A percentile compares a stretch with the other conserved stretches of the same genome.
Evolutionary conservation across 768 basidiomycete species (phyloP).

Genomic region (Lactifluus volemus): DNA sequence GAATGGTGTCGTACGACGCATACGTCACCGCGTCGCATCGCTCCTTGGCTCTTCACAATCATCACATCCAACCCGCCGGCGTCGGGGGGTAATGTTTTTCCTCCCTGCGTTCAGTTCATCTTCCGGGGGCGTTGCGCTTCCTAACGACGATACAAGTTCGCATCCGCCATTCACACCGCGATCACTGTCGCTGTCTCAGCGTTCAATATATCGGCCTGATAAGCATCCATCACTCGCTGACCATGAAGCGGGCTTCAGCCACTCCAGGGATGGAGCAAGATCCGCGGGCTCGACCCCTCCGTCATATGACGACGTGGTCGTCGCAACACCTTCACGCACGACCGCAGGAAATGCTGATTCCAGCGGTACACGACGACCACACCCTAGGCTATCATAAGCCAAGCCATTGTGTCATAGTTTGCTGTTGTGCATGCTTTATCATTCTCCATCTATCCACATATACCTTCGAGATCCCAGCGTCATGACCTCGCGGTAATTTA

Average conservation of each 20-base stretch:
- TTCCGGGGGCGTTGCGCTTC: constrained; percentile 26
- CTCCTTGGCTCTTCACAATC: constrained; percentile 27
- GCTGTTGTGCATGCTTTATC: constrained; percentile 13
- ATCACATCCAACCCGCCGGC: constrained; percentile 27
- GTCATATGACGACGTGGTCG: constrained; percentile 11
- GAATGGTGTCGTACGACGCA: constrained; percentile 41
- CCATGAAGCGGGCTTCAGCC: neutral
- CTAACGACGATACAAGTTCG: neutral
- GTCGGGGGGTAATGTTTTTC: constrained; percentile 62
- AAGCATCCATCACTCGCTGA: neutral
- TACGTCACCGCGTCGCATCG: constrained; percentile 47
- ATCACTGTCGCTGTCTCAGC: constrained; percentile 8
- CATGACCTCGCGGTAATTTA: constrained; percentile 1
- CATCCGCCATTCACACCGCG: neutral
- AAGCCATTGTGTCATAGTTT: neutral
- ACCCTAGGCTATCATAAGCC: constrained; percentile 14
- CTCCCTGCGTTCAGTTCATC: constrained; percentile 60
- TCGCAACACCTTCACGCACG: constrained; percentile 1
- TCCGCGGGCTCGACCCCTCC: neutral
- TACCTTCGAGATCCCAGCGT: neutral
- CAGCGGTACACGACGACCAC: constrained; percentile 14
- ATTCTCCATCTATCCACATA: constrained; percentile 16
- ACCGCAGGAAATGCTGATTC: constrained; percentile 2
- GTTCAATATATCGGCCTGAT: constrained; percentile 10
- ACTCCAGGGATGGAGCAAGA: neutral